These are phyloP conservation scores for Yamadazyma triangularis DNA, from an alignment of 1,139 yeast genomes.

Conservation along the genomic window DNA sequence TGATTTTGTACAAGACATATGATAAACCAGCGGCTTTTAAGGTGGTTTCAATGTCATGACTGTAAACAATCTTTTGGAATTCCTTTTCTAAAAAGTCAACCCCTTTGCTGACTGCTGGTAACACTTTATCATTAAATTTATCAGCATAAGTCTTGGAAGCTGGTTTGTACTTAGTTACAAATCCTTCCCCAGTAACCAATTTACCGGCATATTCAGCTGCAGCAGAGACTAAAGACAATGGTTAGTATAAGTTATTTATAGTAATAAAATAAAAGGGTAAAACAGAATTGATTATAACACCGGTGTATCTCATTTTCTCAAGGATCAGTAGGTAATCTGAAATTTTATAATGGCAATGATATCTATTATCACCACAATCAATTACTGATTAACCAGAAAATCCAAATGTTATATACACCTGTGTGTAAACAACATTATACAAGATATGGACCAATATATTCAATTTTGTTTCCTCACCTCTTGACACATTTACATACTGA, in stretches of 20 bases:
- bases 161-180: constrained; percentile 65
- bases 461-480: too few species aligned
- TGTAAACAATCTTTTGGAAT: constrained; percentile 57
- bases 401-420: too few species aligned
- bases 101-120: constrained; percentile 42
- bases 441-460: too few species aligned
- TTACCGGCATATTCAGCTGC: constrained; percentile 67
- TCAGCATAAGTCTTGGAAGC: constrained; percentile 32
- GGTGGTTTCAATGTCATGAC: constrained; percentile 65
- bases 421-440: too few species aligned
- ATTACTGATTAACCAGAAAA: too few species aligned
- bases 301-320: too few species aligned
- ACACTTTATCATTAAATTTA: constrained; percentile 34
- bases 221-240: constrained; percentile 44
- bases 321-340: too few species aligned
- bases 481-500: constrained; percentile 38
- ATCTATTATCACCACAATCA: too few species aligned
- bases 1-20: constrained; percentile 65
- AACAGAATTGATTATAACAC: too few species aligned
- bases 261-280: constrained; percentile 3
- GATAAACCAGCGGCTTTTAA: constrained; percentile 67
- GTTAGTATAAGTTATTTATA: constrained; percentile 12
- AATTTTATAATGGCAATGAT: too few species aligned
- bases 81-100: constrained; percentile 42
- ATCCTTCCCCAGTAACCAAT: constrained; percentile 64